These are phyloP conservation scores for Eruca vesicaria DNA, from an alignment of 441 rosid species.

Conservation along the genomic window DNA sequence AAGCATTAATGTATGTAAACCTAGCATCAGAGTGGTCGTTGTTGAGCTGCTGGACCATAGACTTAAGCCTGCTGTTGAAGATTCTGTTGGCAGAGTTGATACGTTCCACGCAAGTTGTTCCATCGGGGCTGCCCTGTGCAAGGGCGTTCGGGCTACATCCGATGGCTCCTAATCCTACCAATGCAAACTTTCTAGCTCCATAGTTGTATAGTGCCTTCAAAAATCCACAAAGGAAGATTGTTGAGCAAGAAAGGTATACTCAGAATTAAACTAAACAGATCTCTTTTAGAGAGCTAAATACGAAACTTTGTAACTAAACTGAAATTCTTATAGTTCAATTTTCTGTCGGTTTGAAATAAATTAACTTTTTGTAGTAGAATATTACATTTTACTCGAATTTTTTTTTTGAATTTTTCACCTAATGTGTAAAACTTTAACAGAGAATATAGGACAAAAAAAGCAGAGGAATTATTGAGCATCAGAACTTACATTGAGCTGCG, in stretches of 20 bases:
- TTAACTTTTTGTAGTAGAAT: too few species aligned
- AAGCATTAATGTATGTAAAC: slow-evolving; percentile 60
- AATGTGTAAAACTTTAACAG: too few species aligned
- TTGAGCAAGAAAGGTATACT: neutral
- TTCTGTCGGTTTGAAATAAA: too few species aligned
- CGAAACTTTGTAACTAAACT: neutral
- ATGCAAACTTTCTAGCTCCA: slow-evolving; percentile 71
- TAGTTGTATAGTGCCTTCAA: slow-evolving; percentile 53
- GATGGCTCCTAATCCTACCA: slow-evolving; percentile 66
- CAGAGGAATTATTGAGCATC: slow-evolving; percentile 7
- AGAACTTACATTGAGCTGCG: slow-evolving; percentile 52
- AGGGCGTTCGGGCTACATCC: slow-evolving; percentile 75
- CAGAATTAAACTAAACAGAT: neutral
- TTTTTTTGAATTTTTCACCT: too few species aligned
- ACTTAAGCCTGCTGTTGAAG: slow-evolving; percentile 43
- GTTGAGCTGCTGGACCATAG: slow-evolving; percentile 65
- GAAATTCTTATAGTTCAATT: neutral
- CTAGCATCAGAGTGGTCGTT: slow-evolving; percentile 48
- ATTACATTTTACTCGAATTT: too few species aligned
- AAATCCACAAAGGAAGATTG: neutral
- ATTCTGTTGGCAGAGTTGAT: slow-evolving; percentile 46
- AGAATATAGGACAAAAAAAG: neutral
- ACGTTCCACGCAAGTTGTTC: slow-evolving; percentile 59
- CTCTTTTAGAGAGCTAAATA: neutral
- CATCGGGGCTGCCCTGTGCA: slow-evolving; percentile 63